These are phyloP conservation scores for Pythium aphanidermatum DNA, from an alignment of 352 stramenopile species.

Conservation along the genomic window DNA sequence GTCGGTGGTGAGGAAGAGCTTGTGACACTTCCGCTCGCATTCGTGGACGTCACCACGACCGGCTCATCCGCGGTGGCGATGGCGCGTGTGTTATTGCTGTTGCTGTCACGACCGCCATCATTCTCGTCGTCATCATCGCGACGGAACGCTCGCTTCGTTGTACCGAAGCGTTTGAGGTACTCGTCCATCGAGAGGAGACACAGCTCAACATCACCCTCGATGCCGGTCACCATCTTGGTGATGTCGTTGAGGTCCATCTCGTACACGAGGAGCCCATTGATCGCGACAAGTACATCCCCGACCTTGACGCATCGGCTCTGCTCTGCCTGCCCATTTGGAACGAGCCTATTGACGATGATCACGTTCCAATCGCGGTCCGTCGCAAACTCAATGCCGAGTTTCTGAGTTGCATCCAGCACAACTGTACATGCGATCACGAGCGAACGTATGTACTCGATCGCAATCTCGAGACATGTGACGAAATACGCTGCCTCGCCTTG, in stretches of 20 bases:
- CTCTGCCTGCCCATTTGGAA: conserved; percentile 56
- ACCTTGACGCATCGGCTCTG: conserved; percentile 48
- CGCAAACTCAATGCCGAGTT: conserved; percentile 76
- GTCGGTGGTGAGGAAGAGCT: no score
- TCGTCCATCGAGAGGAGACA: conserved; percentile 74
- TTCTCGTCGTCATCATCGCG: conserved; percentile 10
- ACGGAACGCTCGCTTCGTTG: conserved; percentile 18
- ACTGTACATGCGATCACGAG: conserved; percentile 78
- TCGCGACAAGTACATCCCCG: conserved; percentile 68
- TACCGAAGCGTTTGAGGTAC: conserved; percentile 60
- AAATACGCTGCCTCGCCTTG: conserved; percentile 83
- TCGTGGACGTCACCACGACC: no score
- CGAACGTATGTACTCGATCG: conserved; percentile 83
- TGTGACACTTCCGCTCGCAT: no score
- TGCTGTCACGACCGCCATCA: neutral
- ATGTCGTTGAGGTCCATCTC: conserved; percentile 76
- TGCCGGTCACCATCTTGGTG: conserved; percentile 58
- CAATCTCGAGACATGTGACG: conserved; percentile 84
- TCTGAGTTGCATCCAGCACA: conserved; percentile 54
- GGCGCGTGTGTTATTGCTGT: no score
- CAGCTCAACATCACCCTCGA: conserved; percentile 71
- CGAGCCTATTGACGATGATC: conserved; percentile 49
- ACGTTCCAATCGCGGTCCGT: conserved; percentile 40
- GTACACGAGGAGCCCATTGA: conserved; percentile 77
- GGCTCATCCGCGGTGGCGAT: no score